Evolutionary conservation across 148 eudicot species (phyloP).

Genomic region (Pouteria glomerata): DNA sequence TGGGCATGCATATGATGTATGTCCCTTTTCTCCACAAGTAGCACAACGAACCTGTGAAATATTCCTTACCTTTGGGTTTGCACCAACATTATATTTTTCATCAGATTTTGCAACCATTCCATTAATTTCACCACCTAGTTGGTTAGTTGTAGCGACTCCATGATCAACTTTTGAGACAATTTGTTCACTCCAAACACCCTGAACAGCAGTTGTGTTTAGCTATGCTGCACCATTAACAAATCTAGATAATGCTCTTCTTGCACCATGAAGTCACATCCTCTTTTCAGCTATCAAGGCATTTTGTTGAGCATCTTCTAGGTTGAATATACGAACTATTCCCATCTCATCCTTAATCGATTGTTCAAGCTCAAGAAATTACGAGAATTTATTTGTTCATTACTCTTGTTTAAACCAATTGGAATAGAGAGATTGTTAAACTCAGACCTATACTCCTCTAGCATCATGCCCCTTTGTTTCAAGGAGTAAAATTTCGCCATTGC

Average conservation of each 20-base stretch:
- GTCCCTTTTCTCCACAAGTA: neutral
- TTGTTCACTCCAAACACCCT: neutral
- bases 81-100: neutral
- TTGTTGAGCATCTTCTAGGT: conserved; percentile 1
- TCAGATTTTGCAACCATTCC: neutral
- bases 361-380: neutral
- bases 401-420: neutral
- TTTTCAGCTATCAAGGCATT: neutral
- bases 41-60: neutral
- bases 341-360: neutral
- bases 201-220: neutral
- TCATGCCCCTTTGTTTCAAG: neutral
- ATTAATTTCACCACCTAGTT: too few species aligned
- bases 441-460: neutral
- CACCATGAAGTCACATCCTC: neutral
- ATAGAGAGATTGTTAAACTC: neutral
- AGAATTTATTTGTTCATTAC: neutral
- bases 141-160: too few species aligned
- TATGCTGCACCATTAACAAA: neutral
- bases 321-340: neutral
- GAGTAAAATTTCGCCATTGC: neutral
- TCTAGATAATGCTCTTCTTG: neutral
- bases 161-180: neutral
- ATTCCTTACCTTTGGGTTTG: neutral
- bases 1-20: neutral